Conservation (phyloP, 2,329 filamentous ascomycete genomes). For the Paecilomyces sp. region DNA sequence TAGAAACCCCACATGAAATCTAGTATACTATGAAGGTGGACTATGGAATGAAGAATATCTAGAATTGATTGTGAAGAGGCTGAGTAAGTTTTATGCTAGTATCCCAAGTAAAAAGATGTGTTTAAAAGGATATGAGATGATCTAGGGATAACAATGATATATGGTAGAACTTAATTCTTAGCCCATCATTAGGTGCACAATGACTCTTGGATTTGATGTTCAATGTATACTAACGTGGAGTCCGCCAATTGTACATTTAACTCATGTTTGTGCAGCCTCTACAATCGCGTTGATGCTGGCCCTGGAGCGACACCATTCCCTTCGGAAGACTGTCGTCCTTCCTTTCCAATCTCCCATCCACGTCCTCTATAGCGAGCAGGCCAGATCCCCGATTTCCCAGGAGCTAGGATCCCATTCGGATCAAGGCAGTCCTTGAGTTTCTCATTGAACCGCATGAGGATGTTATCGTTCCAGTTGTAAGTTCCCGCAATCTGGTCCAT, state of each 20-base stretch:
- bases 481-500: conserved; percentile 30
- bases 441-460: conserved; percentile 38
- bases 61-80: too few species aligned
- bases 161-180: too few species aligned
- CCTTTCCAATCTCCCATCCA: conserved; percentile 4
- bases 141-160: too few species aligned
- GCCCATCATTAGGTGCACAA: too few species aligned
- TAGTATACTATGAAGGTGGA: too few species aligned
- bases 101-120: too few species aligned
- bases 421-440: conserved; percentile 41
- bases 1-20: neutral
- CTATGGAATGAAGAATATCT: neutral
- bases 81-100: too few species aligned
- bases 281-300: neutral
- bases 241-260: too few species aligned
- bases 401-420: conserved; percentile 42
- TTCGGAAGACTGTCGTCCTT: neutral
- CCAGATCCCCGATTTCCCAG: conserved; percentile 44
- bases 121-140: too few species aligned
- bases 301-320: conserved; percentile 1
- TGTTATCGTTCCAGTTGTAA: conserved; percentile 37
- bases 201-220: too few species aligned
- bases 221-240: too few species aligned
- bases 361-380: conserved; percentile 4
- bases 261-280: neutral